Percentiles rank a stretch among this genome's conserved stretches.
Conservation (phyloP, 192 early-diverging fungal species). For the Backusella morwellensis region DNA sequence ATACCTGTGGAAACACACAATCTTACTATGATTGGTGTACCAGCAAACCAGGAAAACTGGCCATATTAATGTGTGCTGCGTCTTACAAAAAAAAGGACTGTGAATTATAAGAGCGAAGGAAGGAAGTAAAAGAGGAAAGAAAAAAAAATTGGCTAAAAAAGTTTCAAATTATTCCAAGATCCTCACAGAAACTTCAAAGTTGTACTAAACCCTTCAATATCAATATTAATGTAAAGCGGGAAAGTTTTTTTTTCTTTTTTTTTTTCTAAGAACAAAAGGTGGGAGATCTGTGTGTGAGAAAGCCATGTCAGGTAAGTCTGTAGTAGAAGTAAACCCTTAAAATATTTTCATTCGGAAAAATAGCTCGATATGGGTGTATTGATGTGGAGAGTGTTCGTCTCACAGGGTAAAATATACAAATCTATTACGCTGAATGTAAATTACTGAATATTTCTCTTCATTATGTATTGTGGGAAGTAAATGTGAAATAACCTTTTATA, state of each 20-base stretch:
- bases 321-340: neutral
- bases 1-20: neutral
- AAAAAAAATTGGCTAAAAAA: neutral
- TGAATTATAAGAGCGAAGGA: neutral
- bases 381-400: neutral
- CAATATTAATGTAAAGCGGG: neutral
- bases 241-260: no score
- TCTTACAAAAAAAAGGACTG: neutral
- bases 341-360: neutral
- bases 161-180: neutral
- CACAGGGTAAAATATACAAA: neutral
- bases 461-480: neutral
- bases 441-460: neutral
- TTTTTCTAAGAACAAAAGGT: neutral
- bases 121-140: neutral
- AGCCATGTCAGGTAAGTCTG: neutral
- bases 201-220: neutral
- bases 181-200: neutral
- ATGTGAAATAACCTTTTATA: conserved; percentile 1
- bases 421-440: neutral
- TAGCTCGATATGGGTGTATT: neutral
- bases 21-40: neutral
- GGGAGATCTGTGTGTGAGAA: neutral
- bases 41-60: neutral
- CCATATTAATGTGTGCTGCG: neutral